These are phyloP conservation scores for Schizopora paradoxa DNA, from an alignment of 1,284 basidiomycete species.

Conservation along the genomic window DNA sequence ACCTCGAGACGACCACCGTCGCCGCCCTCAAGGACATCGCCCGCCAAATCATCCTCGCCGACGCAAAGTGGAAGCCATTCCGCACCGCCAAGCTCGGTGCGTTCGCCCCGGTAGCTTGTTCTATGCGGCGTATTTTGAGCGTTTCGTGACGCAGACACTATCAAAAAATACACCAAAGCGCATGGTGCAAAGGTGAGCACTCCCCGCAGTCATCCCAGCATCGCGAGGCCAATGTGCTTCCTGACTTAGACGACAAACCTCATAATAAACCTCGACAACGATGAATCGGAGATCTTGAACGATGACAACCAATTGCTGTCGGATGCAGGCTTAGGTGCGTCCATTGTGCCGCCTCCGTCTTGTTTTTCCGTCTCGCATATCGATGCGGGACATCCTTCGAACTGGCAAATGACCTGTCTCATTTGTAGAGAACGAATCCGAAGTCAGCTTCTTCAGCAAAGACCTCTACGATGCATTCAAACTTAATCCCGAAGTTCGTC, in stretches of 20 bases:
- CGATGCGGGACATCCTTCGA: not conserved
- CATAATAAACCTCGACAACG: constrained; percentile 92
- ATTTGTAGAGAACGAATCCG: constrained; percentile 83
- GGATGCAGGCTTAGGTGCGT: constrained; percentile 71
- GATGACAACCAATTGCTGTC: constrained; percentile 62
- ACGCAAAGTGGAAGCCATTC: constrained; percentile 73
- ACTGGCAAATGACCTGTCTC: not conserved
- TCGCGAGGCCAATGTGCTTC: not conserved
- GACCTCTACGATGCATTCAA: constrained; percentile 77
- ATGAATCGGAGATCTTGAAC: constrained; percentile 85
- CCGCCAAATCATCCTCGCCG: constrained; percentile 46
- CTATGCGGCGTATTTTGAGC: not conserved
- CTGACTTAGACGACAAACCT: constrained; percentile 77
- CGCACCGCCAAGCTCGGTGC: constrained; percentile 63
- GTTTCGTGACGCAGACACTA: constrained; percentile 56
- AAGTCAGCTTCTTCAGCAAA: constrained; percentile 85
- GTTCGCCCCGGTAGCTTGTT: constrained; percentile 18
- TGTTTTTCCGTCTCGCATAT: constrained; percentile 1
- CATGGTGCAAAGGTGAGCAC: constrained; percentile 82
- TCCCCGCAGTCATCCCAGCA: not conserved
- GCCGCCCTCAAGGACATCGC: constrained; percentile 69
- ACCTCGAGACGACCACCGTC: constrained; percentile 77
- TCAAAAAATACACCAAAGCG: constrained; percentile 92
- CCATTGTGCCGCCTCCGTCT: constrained; percentile 1
- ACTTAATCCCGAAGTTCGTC: constrained; percentile 66